Conservation (phyloP, 2,329 filamentous ascomycete species). For the Sclerotinia spermophila region DNA sequence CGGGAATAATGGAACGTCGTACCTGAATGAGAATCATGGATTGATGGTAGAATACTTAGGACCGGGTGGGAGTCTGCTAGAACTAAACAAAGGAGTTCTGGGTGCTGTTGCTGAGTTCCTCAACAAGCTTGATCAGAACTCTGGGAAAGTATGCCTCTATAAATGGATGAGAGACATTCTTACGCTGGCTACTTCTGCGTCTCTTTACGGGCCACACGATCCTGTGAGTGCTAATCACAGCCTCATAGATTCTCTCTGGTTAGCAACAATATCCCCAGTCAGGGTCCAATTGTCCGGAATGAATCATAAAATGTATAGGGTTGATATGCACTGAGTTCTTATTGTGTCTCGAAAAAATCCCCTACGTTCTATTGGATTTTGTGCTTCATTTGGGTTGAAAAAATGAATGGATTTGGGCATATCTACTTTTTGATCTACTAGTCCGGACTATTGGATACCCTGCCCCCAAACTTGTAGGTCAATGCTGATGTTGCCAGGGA, state of each 20-base stretch:
- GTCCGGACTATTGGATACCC: neutral
- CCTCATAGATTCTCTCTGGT: conserved; percentile 42
- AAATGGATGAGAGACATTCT: conserved; percentile 42
- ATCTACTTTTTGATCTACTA: neutral
- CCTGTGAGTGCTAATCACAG: conserved; percentile 39
- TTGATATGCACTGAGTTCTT: neutral
- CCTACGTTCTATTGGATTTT: neutral
- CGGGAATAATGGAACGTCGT: conserved; percentile 36
- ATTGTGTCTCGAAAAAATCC: neutral
- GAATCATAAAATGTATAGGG: neutral
- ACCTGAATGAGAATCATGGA: conserved; percentile 37
- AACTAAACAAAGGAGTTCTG: conserved; percentile 41
- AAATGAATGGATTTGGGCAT: neutral
- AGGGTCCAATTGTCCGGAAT: neutral
- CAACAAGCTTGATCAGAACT: conserved; percentile 32
- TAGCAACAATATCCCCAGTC: neutral
- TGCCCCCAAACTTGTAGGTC: neutral
- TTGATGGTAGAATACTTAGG: conserved; percentile 39
- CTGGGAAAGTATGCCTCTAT: conserved; percentile 39
- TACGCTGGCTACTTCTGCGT: conserved; percentile 40
- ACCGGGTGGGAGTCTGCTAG: conserved; percentile 38
- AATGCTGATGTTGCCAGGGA: conserved; percentile 27
- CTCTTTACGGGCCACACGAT: conserved; percentile 46
- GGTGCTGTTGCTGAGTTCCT: conserved; percentile 38
- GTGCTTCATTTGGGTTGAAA: neutral